phyloP scores from a whole-genome alignment of 345 rosid genomes.

The Acer negundo region DNA sequence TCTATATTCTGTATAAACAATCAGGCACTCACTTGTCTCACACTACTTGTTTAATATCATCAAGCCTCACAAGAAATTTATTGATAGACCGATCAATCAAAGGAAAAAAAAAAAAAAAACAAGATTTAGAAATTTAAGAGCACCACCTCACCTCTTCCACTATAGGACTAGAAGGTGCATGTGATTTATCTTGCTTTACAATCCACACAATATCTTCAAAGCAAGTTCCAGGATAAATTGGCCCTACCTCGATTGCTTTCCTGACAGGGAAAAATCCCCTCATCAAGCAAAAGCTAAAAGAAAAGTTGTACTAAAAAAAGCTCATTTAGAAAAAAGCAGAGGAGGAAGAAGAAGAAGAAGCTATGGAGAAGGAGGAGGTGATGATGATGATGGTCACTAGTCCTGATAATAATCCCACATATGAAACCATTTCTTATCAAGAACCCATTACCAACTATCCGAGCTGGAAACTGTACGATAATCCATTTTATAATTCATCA shows the following conservation, averaged over 20 bases:
- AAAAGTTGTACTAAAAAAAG: constrained; percentile 14
- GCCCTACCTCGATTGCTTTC: constrained; percentile 43
- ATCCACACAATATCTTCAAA: constrained; percentile 35
- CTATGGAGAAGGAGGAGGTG: constrained; percentile 37
- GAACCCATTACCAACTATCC: constrained; percentile 45
- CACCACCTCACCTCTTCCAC: constrained; percentile 24
- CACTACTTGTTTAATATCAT: too few relatives aligned
- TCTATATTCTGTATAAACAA: too few relatives aligned
- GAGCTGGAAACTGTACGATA: constrained; percentile 76
- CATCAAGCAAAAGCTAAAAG: constrained; percentile 18
- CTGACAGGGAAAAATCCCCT: constrained; percentile 38
- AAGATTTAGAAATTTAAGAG: constrained; percentile 2
- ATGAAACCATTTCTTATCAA: constrained; percentile 22
- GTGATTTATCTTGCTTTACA: constrained; percentile 48
- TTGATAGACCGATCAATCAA: constrained; percentile 4
- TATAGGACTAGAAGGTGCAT: constrained; percentile 31
- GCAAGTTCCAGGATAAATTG: constrained; percentile 31
- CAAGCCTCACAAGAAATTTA: too few relatives aligned
- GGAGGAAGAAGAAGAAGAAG: constrained; percentile 25
- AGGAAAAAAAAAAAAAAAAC: background rate
- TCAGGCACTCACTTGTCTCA: too few relatives aligned
- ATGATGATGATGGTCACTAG: constrained; percentile 52
- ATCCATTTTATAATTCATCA: constrained; percentile 56
- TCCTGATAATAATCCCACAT: constrained; percentile 32
- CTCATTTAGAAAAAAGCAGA: constrained; percentile 22